Percentiles rank a stretch among this genome's conserved stretches.
Conservation (phyloP, 768 basidiomycete genomes). For the Trametes gibbosa region DNA sequence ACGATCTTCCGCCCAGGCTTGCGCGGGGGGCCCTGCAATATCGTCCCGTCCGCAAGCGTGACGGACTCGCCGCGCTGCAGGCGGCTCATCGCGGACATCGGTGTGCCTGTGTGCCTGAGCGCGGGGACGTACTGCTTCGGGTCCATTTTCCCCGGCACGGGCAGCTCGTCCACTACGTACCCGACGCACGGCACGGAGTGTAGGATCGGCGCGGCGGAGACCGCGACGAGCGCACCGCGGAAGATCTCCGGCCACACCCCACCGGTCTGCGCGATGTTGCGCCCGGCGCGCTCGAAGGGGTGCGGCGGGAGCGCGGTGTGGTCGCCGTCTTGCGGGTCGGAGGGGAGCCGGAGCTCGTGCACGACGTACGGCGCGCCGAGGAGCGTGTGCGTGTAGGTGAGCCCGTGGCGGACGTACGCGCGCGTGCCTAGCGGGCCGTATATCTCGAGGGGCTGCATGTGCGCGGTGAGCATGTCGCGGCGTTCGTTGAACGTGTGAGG, state of each 20-base stretch:
- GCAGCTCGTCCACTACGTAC: constrained; percentile 68
- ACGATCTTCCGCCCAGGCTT: constrained; percentile 73
- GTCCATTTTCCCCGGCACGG: constrained; percentile 75
- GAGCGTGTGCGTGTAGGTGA: constrained; percentile 66
- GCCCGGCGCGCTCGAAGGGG: constrained; percentile 58
- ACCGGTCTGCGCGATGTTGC: constrained; percentile 56
- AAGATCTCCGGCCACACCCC: constrained; percentile 71
- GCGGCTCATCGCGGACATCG: constrained; percentile 63
- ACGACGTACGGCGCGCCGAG: constrained; percentile 71
- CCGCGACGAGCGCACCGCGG: constrained; percentile 50
- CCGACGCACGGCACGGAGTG: constrained; percentile 85
- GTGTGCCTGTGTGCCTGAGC: constrained; percentile 66
- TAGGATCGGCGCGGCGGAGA: constrained; percentile 73
- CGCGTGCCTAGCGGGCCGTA: constrained; percentile 86
- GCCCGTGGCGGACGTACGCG: constrained; percentile 68
- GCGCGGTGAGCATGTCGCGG: background rate
- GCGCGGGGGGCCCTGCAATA: constrained; percentile 63
- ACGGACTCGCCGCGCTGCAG: constrained; percentile 66
- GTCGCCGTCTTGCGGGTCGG: constrained; percentile 56
- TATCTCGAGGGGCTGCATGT: constrained; percentile 67
- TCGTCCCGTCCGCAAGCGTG: constrained; percentile 66
- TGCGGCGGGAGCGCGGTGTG: constrained; percentile 45
- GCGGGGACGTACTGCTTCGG: constrained; percentile 64
- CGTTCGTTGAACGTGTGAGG: too few relatives aligned
- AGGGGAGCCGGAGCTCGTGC: constrained; percentile 72